phyloP scores from a whole-genome alignment of 768 basidiomycete species.

The Austroboletus eburneus region DNA sequence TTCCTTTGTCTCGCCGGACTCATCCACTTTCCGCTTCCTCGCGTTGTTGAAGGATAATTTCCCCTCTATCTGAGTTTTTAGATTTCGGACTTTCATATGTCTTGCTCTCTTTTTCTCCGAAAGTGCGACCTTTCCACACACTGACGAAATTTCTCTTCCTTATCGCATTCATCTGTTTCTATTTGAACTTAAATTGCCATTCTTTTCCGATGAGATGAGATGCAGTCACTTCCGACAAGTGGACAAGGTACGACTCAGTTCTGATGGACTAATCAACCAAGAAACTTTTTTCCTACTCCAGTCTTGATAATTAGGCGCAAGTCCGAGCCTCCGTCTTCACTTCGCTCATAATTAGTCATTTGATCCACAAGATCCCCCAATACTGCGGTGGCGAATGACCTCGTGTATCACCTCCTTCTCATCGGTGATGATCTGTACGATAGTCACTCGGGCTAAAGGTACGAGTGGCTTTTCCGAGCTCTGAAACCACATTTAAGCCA shows the following conservation, averaged over 20 bases:
- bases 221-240: conserved; percentile 12
- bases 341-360: conserved; percentile 12
- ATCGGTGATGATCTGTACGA: conserved; percentile 17
- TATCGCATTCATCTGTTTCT: conserved; percentile 21
- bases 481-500: conserved; percentile 11
- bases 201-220: conserved; percentile 15
- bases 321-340: conserved; percentile 17
- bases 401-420: conserved; percentile 22
- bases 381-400: conserved; percentile 19
- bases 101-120: conserved; percentile 23
- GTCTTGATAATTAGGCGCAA: conserved; percentile 9
- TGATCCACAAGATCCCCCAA: conserved; percentile 9
- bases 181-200: conserved; percentile 15
- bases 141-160: conserved; percentile 11
- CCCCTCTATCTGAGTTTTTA: conserved; percentile 28
- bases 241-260: conserved; percentile 10
- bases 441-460: conserved; percentile 13
- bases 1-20: conserved; percentile 5
- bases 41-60: conserved; percentile 14
- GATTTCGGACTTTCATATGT: conserved; percentile 32
- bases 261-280: conserved; percentile 12
- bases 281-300: conserved; percentile 17
- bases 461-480: conserved; percentile 14
- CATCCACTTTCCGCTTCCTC: conserved; percentile 6
- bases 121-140: conserved; percentile 19